A percentile compares a stretch with the other conserved stretches of the same genome.
Evolutionary conservation across 257 asterid genomes (phyloP).

Genomic region (Solanum gandarillasii): DNA sequence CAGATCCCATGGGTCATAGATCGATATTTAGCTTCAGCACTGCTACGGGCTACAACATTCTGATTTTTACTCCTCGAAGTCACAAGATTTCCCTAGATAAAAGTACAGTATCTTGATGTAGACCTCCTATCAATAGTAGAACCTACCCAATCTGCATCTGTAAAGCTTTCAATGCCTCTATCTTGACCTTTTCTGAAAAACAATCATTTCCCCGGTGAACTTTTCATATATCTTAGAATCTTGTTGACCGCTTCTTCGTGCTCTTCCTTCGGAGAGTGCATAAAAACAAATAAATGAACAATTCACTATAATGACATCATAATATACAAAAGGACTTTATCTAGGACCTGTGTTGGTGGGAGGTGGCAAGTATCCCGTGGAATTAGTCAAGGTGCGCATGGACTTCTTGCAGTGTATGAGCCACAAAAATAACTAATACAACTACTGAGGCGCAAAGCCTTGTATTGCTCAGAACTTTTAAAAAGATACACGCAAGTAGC

Average conservation of each 20-base stretch:
- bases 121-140: not conserved
- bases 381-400: not conserved
- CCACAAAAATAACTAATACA: not conserved
- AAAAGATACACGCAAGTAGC: not conserved
- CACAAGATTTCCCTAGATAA: not conserved
- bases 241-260: not conserved
- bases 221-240: not conserved
- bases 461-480: not conserved
- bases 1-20: not conserved
- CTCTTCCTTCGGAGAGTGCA: not conserved
- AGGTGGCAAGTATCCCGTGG: not conserved
- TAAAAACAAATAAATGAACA: not conserved
- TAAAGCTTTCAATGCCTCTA: not conserved
- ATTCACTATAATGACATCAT: not conserved
- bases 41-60: not conserved
- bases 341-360: not conserved
- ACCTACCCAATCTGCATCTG: not conserved
- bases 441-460: not conserved
- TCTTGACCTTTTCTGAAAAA: not conserved
- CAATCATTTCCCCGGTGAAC: not conserved
- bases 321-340: not conserved
- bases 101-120: not conserved
- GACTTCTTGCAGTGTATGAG: not conserved
- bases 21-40: not conserved
- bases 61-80: not conserved